A percentile compares a stretch with the other conserved stretches of the same genome.
Conservation (phyloP, 1,139 yeast species). For the Ogataea hybrid region DNA sequence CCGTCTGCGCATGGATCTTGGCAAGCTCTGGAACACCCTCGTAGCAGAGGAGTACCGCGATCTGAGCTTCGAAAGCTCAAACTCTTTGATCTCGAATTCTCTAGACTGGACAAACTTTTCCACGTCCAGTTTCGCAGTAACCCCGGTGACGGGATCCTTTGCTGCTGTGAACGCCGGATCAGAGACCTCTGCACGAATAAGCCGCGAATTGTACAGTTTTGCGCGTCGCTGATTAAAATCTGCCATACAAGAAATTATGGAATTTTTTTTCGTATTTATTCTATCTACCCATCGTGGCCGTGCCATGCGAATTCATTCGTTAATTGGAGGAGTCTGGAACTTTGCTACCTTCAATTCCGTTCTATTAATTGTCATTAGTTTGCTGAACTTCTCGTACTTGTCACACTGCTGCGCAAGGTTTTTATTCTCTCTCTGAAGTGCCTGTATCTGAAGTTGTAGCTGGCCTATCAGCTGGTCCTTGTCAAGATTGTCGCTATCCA, state of each 20-base stretch:
- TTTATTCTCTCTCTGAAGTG: neutral
- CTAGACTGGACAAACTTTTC: conserved; percentile 73
- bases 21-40: conserved; percentile 84
- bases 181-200: conserved; percentile 34
- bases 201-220: conserved; percentile 33
- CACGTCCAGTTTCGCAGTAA: conserved; percentile 46
- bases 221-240: conserved; percentile 26
- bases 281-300: conserved; percentile 2
- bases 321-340: conserved; percentile 25
- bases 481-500: conserved; percentile 18
- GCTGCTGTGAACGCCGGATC: conserved; percentile 40
- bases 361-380: conserved; percentile 19
- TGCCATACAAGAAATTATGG: conserved; percentile 1
- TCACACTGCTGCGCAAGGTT: conserved; percentile 5
- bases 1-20: conserved; percentile 79
- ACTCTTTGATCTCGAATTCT: conserved; percentile 69
- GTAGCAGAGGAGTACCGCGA: conserved; percentile 71
- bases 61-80: conserved; percentile 72
- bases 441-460: conserved; percentile 3
- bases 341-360: conserved; percentile 21
- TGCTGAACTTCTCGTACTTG: conserved; percentile 20
- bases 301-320: conserved; percentile 2
- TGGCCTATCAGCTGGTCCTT: conserved; percentile 8
- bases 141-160: conserved; percentile 21
- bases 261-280: neutral